Percentiles rank a stretch among this genome's conserved stretches.
These are phyloP conservation scores for Wickerhamiella galacta DNA, from an alignment of 805 yeast genomes.

Conservation along the genomic window DNA sequence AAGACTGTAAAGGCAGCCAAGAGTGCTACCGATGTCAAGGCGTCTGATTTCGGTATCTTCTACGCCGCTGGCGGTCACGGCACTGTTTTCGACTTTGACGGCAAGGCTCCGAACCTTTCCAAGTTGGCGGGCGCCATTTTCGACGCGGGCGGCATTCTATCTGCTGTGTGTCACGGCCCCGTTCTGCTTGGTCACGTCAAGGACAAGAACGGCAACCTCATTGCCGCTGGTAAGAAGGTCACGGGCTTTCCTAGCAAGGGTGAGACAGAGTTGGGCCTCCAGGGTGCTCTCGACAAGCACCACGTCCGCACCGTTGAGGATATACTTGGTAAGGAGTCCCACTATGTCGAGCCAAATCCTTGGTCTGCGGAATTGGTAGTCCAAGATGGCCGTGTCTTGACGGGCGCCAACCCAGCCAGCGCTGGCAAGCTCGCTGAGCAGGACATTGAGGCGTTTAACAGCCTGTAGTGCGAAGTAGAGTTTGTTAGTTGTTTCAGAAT, in stretches of 20 bases:
- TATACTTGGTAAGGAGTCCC: conserved; percentile 28
- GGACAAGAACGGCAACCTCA: conserved; percentile 27
- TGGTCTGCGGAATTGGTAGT: conserved; percentile 25
- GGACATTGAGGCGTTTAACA: conserved; percentile 18
- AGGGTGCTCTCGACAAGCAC: conserved; percentile 17
- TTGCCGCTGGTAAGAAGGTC: conserved; percentile 36
- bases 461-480: no score
- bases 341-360: conserved; percentile 29
- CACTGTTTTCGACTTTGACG: conserved; percentile 39
- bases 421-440: conserved; percentile 34
- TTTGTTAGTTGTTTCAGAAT: no score
- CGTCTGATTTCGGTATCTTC: conserved; percentile 35
- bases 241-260: conserved; percentile 49
- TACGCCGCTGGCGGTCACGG: conserved; percentile 58
- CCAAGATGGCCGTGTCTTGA: conserved; percentile 40
- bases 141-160: conserved; percentile 35
- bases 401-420: conserved; percentile 52
- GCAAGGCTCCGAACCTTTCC: conserved; percentile 30
- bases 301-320: conserved; percentile 25
- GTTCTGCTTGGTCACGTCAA: conserved; percentile 34
- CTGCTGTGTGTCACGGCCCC: conserved; percentile 62
- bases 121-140: conserved; percentile 31
- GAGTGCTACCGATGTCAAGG: conserved; percentile 32
- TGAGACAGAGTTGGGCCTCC: conserved; percentile 25
- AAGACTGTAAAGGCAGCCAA: conserved; percentile 26